These are phyloP conservation scores for Paramecium tetraurelia DNA, from an alignment of 73 alveolate species.

Conservation along the genomic window DNA sequence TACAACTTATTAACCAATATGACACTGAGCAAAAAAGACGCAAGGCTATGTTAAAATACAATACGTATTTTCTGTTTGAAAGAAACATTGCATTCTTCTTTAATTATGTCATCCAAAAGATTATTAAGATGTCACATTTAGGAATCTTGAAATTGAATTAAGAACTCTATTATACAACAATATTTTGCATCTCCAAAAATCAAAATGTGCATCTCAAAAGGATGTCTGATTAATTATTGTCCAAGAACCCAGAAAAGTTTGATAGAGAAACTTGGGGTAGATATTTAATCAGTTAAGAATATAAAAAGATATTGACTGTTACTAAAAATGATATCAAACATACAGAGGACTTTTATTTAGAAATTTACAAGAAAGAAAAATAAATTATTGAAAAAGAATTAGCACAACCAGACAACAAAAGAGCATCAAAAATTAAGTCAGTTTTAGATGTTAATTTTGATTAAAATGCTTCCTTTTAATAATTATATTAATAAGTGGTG, in stretches of 20 bases:
- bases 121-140: constrained; percentile 41
- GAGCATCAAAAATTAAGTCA: constrained; percentile 20
- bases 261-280: constrained; percentile 54
- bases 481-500: constrained; percentile 21
- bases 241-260: constrained; percentile 42
- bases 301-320: constrained; percentile 28
- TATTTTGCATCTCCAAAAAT: constrained; percentile 56
- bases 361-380: constrained; percentile 37
- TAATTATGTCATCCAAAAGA: constrained; percentile 56
- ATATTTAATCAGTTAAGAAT: constrained; percentile 30
- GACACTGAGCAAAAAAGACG: constrained; percentile 59
- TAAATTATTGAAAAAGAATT: constrained; percentile 26
- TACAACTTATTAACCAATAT: constrained; percentile 37
- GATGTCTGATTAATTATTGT: constrained; percentile 50
- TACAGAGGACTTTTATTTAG: constrained; percentile 38
- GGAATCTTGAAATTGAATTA: constrained; percentile 27
- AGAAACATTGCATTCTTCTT: constrained; percentile 63
- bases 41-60: constrained; percentile 52
- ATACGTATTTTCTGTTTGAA: constrained; percentile 52
- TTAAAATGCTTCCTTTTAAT: neutral
- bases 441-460: constrained; percentile 45
- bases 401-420: neutral
- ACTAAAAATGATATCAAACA: constrained; percentile 48
- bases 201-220: constrained; percentile 55
- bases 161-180: constrained; percentile 49